Conservation (phyloP, 1,284 basidiomycete species). For the Ustilago loliicola region DNA sequence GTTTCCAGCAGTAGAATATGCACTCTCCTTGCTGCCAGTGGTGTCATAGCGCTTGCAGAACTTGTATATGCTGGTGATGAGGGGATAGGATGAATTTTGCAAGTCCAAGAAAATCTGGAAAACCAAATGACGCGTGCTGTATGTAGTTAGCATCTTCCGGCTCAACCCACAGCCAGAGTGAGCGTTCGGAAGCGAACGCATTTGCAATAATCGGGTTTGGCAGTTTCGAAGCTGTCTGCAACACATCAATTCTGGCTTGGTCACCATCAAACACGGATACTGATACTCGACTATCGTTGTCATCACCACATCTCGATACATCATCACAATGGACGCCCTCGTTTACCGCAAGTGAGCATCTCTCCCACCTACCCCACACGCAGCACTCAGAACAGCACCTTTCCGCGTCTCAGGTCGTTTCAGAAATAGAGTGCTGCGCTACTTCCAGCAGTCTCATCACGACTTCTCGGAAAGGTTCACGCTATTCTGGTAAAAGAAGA, state of each 20-base stretch:
- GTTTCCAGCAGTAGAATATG: too few relatives aligned
- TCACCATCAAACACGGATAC: conserved; percentile 21
- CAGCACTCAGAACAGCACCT: neutral
- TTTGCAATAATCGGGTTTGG: conserved; percentile 23
- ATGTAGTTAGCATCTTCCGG: conserved; percentile 32
- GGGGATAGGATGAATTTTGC: too few relatives aligned
- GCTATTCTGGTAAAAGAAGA: neutral
- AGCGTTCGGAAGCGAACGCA: conserved; percentile 39
- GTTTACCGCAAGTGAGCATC: conserved; percentile 59
- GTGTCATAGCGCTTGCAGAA: too few relatives aligned
- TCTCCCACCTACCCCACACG: neutral
- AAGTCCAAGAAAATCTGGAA: too few relatives aligned
- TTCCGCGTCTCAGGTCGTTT: neutral
- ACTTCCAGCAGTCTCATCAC: neutral
- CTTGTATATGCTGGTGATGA: too few relatives aligned
- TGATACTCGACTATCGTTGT: conserved; percentile 27
- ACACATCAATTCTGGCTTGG: conserved; percentile 7
- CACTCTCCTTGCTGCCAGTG: too few relatives aligned
- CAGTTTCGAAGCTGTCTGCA: neutral
- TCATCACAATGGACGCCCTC: conserved; percentile 59
- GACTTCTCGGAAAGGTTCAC: neutral
- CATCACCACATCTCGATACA: conserved; percentile 17
- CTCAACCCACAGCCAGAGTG: conserved; percentile 13
- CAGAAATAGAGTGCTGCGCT: neutral
- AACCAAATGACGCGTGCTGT: too few relatives aligned